Conservation (phyloP, 805 yeast genomes). For the Jamesozyma lodderae region DNA sequence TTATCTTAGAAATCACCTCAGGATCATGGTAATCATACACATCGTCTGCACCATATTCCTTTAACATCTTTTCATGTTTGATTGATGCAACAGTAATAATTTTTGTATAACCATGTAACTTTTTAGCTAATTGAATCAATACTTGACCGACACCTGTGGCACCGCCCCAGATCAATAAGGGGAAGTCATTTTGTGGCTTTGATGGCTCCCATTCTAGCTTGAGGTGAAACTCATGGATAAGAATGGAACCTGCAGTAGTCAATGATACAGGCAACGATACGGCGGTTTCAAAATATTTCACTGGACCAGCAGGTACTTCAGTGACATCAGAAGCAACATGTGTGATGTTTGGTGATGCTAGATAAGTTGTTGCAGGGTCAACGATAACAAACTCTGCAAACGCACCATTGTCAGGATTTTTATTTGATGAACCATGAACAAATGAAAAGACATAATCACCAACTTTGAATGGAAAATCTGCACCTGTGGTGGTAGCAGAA, state of each 20-base stretch:
- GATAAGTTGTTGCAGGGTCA: slow-evolving; percentile 25
- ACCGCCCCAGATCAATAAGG: slow-evolving; percentile 55
- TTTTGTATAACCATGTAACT: slow-evolving; percentile 32
- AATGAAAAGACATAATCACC: slow-evolving; percentile 52
- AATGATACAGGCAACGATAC: slow-evolving; percentile 49
- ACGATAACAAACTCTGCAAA: slow-evolving; percentile 46
- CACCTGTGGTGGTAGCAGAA: background rate
- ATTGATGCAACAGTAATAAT: slow-evolving; percentile 43
- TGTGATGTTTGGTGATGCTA: slow-evolving; percentile 13
- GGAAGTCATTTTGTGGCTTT: slow-evolving; percentile 29
- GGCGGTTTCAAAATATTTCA: slow-evolving; percentile 52
- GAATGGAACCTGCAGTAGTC: slow-evolving; percentile 40
- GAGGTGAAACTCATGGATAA: slow-evolving; percentile 21
- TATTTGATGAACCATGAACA: slow-evolving; percentile 44
- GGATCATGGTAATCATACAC: slow-evolving; percentile 41
- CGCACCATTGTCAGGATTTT: slow-evolving; percentile 40
- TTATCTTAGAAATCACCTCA: slow-evolving; percentile 37
- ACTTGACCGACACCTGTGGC: slow-evolving; percentile 54
- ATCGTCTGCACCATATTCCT: slow-evolving; percentile 41
- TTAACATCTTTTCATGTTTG: slow-evolving; percentile 34
- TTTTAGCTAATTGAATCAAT: slow-evolving; percentile 51
- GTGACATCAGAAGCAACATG: background rate
- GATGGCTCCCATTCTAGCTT: slow-evolving; percentile 21
- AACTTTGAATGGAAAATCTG: slow-evolving; percentile 22
- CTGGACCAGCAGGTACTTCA: slow-evolving; percentile 21